Evolutionary conservation across 2,329 filamentous ascomycete species (phyloP), one percentile per base, ranked within the genome.

Genomic region (Ophiostoma populinum): DNA sequence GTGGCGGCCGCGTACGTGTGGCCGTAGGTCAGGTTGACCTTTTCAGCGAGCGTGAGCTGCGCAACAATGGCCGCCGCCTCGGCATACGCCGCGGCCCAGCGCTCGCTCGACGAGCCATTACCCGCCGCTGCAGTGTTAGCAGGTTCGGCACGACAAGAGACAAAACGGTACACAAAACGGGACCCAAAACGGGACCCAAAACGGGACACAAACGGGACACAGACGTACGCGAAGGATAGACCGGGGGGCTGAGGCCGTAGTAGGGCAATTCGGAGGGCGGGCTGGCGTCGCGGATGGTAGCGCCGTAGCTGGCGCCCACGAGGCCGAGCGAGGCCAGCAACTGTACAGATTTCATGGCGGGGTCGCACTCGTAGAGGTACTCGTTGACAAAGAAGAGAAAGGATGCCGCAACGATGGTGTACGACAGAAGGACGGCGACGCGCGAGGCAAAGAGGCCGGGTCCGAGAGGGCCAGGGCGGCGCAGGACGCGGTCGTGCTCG

Each of bases 31-130:
- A 60, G 39, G 36, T 51, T 55, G 24, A 52, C 51, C 48, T 56
- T 58, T 33, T 61, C 57, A 26, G 55, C 52, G 7, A 55, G 40
- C 2, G 52, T 60, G 46, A 61, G 49, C 40, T 54, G 47, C 5
- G 49, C 45, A 11, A 59, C 54, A 7, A 59, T 42, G 2, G 39
- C 44, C n/a, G 41, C 45, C 10, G 58, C 57, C 16, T 48, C 47
- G 2, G 40, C 28, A 39, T 57, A 56, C 18, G 56, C 51, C n/a
- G 42, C 32, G 6, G 51, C 41, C 58, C 58, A 61, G 19, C 38
- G 35, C 1, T 22, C 9, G 36, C 34, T 48, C 9, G 49, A 49
- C 12, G 45, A 44, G 26, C 51, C 52, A 26, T 46, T 47, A 16
- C 45, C 49, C 33, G 35, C 11, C 3, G 51, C 50, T 54, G 29